phyloP scores from a whole-genome alignment of 2,329 filamentous ascomycete species.

The Penicillium griseofulvum region DNA sequence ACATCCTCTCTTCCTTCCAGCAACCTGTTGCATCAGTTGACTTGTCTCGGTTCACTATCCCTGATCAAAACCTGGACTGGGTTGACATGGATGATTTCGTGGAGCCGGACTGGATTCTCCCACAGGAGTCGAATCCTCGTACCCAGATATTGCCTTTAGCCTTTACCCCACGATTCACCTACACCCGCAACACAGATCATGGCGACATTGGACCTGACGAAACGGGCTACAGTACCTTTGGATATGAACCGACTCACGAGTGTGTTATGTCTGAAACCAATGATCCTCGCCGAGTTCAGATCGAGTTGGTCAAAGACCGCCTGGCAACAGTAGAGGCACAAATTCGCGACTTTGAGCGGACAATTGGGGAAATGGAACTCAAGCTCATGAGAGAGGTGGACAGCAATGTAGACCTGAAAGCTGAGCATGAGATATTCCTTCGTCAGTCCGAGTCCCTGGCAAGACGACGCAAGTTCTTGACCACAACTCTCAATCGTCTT shows the following conservation, averaged over 20 bases:
- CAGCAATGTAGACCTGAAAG: slow-evolving; percentile 45
- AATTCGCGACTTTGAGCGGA: slow-evolving; percentile 69
- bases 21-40: slow-evolving; percentile 54
- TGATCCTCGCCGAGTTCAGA: slow-evolving; percentile 85
- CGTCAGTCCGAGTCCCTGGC: slow-evolving; percentile 57
- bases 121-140: slow-evolving; percentile 82
- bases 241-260: slow-evolving; percentile 86
- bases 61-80: slow-evolving; percentile 93
- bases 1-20: slow-evolving; percentile 57
- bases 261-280: slow-evolving; percentile 93
- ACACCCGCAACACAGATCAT: slow-evolving; percentile 96
- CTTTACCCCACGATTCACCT: slow-evolving; percentile 91
- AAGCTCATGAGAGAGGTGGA: slow-evolving; percentile 55
- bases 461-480: slow-evolving; percentile 59
- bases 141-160: slow-evolving; percentile 92
- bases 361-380: slow-evolving; percentile 73
- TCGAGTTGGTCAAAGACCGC: slow-evolving; percentile 76
- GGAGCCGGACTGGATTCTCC: slow-evolving; percentile 93
- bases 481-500: slow-evolving; percentile 57
- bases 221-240: slow-evolving; percentile 82
- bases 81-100: slow-evolving; percentile 99
- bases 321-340: slow-evolving; percentile 76
- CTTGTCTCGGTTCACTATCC: slow-evolving; percentile 88
- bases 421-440: slow-evolving; percentile 51
- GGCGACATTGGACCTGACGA: slow-evolving; percentile 70